These are phyloP conservation scores for Crithidia bombi DNA, from an alignment of 208 protist genomes.

Conservation along the genomic window DNA sequence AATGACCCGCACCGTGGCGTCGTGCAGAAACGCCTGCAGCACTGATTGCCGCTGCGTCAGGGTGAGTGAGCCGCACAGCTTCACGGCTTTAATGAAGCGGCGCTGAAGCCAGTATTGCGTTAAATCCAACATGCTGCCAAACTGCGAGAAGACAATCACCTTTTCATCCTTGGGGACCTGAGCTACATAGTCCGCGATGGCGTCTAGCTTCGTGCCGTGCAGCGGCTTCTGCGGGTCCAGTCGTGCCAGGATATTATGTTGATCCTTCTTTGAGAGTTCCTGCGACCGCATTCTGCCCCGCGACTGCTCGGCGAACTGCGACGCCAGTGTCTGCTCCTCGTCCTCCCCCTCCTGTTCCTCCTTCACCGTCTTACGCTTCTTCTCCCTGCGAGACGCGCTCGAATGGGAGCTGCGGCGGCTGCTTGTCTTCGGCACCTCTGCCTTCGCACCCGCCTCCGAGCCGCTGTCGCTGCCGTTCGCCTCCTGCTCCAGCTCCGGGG, in stretches of 20 bases:
- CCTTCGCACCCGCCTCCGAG: neutral
- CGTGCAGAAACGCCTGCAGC: conserved; percentile 83
- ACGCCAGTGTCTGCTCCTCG: conserved; percentile 15
- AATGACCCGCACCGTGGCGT: conserved; percentile 93
- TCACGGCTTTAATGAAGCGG: conserved; percentile 78
- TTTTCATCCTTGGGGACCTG: conserved; percentile 83
- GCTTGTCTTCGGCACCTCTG: neutral
- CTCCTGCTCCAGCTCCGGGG: conserved; percentile 74
- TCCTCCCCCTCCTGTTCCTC: neutral
- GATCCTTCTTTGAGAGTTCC: conserved; percentile 44
- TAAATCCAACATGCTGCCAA: conserved; percentile 96
- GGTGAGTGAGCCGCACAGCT: conserved; percentile 92
- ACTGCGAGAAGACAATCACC: conserved; percentile 96
- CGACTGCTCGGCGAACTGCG: conserved; percentile 12
- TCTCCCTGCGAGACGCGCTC: neutral
- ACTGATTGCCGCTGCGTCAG: conserved; percentile 82
- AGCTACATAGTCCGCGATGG: conserved; percentile 86
- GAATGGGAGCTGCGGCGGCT: conserved; percentile 11
- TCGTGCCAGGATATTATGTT: conserved; percentile 66
- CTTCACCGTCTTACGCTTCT: neutral
- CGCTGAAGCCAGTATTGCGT: conserved; percentile 87
- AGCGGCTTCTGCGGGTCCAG: conserved; percentile 82
- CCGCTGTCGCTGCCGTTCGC: conserved; percentile 24
- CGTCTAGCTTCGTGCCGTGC: conserved; percentile 90
- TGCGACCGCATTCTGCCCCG: neutral